Conservation (phyloP, 2,329 filamentous ascomycete genomes). For the Cytospora mali region DNA sequence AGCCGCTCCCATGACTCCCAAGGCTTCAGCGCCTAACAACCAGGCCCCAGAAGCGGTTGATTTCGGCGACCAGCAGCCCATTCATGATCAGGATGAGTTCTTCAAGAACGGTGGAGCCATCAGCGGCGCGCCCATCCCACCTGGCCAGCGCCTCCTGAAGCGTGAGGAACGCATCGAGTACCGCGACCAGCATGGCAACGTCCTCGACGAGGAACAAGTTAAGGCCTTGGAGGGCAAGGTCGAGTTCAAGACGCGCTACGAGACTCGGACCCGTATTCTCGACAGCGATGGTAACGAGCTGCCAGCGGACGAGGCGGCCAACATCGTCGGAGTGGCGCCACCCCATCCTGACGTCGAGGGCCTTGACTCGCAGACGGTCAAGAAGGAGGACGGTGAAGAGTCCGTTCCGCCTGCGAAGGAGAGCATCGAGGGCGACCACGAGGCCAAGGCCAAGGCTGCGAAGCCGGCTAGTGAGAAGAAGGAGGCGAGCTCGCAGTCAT, state of each 20-base stretch:
- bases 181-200: conserved; percentile 89
- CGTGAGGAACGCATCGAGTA: conserved; percentile 89
- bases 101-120: conserved; percentile 37
- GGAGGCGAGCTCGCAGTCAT: conserved; percentile 48
- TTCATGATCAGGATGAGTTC: conserved; percentile 30
- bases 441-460: conserved; percentile 55
- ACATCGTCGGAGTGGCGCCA: conserved; percentile 48
- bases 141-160: conserved; percentile 52
- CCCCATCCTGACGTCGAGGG: conserved; percentile 65
- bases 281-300: conserved; percentile 81
- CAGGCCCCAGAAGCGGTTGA: conserved; percentile 29
- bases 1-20: conserved; percentile 17
- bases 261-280: conserved; percentile 86
- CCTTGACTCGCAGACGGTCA: conserved; percentile 59
- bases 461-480: conserved; percentile 67
- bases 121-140: conserved; percentile 54
- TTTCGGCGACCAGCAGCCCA: conserved; percentile 26
- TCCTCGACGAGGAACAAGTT: conserved; percentile 83
- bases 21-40: conserved; percentile 23
- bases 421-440: conserved; percentile 62
- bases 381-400: conserved; percentile 41
- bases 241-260: conserved; percentile 92
- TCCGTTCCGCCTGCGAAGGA: conserved; percentile 47
- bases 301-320: conserved; percentile 41
- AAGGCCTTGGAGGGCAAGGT: conserved; percentile 86